These are phyloP conservation scores for Taiozyma sp. DNA, from an alignment of 1,139 yeast species.

Conservation along the genomic window DNA sequence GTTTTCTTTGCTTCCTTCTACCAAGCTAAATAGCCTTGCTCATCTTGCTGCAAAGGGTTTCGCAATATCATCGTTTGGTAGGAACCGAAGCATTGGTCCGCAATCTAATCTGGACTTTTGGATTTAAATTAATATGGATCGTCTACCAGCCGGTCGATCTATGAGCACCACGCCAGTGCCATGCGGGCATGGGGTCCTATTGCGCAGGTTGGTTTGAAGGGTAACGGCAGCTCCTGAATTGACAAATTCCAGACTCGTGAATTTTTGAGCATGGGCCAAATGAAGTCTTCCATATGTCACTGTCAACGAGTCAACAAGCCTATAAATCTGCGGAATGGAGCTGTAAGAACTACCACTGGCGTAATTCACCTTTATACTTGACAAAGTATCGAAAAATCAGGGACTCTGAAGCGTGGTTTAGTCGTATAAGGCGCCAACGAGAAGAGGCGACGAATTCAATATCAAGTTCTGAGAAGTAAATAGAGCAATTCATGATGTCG, in stretches of 20 bases:
- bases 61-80: neutral
- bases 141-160: neutral
- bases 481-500: neutral
- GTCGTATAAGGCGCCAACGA: neutral
- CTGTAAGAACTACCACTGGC: neutral
- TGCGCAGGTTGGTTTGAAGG: neutral
- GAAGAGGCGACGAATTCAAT: neutral
- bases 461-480: no score
- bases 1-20: neutral
- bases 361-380: no score
- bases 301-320: neutral
- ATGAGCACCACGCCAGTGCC: neutral
- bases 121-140: neutral
- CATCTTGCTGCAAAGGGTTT: neutral
- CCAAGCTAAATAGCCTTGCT: neutral
- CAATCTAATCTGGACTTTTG: neutral
- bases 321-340: neutral
- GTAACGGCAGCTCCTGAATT: neutral
- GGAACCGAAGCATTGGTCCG: neutral
- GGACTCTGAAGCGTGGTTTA: neutral
- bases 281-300: no score
- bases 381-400: neutral
- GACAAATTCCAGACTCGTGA: neutral
- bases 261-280: neutral
- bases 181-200: neutral